Base-by-base conservation (phyloP, 148 eudicot species). In the Selenicereus undatus region DNA sequence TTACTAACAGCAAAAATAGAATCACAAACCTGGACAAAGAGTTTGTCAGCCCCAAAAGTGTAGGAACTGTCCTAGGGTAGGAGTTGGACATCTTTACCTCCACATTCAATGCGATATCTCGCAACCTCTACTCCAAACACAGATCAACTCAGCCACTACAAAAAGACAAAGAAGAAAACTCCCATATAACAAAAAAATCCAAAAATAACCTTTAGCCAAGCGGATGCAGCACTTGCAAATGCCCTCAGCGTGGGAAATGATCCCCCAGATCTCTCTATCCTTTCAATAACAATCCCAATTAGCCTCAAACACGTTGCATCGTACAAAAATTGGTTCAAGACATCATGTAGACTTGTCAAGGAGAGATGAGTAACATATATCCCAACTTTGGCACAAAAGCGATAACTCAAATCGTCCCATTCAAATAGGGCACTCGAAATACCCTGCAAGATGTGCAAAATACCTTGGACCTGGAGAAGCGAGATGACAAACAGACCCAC, bases 11-110 rank as follows among this genome's bases (percentile, higher is more conserved):
- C 68, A 39, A 11, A 50, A 16, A 27, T 39, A 74, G 70, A 76
- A 68, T 42, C 24, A 84, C 89, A 76, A 84, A 91, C 99, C 99
- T 93, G 84, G 98, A 90, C 79, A 96, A 85, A 73, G 99, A 90
- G 89, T 90, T 93, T 27, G 93, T 84, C 82, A 96, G 79, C 36
- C 95, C 99, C 90, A 96, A 86, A 29, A 96, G 88, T 71, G 99
- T 92, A 65, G 92, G 89, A 83, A 89, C 78, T 76, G 86, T 85
- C 77, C 85, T 85, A 52, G 80, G 52, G 65, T 86, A 80, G 21
- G 88, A 82, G 79, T 81, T 88, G 56, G 30, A 85, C 36, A 90
- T 84, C 82, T 84, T 89, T 26, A 86, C 86, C 86, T 96, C 97
- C 88, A 93, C 98, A 70, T 87, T 88, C 89, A 93, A 88, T 68